phyloP scores from a whole-genome alignment of 2,329 filamentous ascomycete genomes.

The Samsoniella hepiali region DNA sequence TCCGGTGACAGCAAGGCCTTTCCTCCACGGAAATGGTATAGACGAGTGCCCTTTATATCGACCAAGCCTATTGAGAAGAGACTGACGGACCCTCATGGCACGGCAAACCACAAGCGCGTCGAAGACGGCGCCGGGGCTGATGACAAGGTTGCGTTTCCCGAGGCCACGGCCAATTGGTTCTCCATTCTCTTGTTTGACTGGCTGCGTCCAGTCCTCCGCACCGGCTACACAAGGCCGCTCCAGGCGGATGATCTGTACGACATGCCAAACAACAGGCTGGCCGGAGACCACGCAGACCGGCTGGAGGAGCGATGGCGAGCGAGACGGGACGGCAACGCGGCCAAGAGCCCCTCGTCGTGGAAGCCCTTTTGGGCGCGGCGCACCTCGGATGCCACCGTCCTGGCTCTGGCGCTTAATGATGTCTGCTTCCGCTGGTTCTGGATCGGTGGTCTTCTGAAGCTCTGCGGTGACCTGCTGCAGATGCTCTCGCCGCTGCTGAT shows the following conservation, averaged over 20 bases:
- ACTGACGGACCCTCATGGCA: background rate
- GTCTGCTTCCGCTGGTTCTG: conserved; percentile 32
- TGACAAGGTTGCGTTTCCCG: conserved; percentile 21
- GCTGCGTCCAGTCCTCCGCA: conserved; percentile 24
- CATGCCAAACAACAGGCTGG: conserved; percentile 18
- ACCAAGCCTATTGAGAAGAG: conserved; percentile 25
- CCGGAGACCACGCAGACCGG: conserved; percentile 23
- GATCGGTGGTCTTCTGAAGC: conserved; percentile 28
- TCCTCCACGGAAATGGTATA: conserved; percentile 31
- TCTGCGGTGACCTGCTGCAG: conserved; percentile 27
- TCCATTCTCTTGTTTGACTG: conserved; percentile 26
- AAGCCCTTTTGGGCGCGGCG: conserved; percentile 28
- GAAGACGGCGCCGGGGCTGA: background rate
- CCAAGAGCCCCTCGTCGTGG: conserved; percentile 13
- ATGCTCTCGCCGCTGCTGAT: conserved; percentile 28
- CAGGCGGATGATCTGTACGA: conserved; percentile 24
- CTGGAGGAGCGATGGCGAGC: conserved; percentile 25
- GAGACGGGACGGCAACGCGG: conserved; percentile 22
- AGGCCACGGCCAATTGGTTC: conserved; percentile 23
- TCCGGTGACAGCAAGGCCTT: conserved; percentile 25
- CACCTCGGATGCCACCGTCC: conserved; percentile 26
- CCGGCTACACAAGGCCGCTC: conserved; percentile 23
- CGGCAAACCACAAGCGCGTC: background rate
- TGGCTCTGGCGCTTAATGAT: conserved; percentile 30
- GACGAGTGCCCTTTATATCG: conserved; percentile 30